Percentiles rank a stretch among this genome's conserved stretches.
Conservation (phyloP, 805 yeast genomes). For the Candida patagonica region DNA sequence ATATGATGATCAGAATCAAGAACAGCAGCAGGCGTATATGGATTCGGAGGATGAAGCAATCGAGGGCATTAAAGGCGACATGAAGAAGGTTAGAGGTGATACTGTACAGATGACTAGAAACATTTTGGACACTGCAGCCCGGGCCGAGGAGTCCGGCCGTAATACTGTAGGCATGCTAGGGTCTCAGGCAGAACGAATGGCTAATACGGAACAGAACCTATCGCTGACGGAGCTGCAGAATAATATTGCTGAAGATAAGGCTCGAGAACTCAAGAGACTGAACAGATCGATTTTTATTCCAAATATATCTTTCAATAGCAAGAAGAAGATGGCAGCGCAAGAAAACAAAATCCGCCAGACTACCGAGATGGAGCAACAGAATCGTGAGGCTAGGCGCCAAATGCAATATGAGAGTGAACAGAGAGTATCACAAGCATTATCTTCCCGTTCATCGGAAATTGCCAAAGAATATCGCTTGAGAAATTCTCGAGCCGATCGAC, state of each 20-base stretch:
- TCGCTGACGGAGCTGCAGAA: constrained; percentile 75
- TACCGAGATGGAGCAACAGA: constrained; percentile 50
- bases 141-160: constrained; percentile 63
- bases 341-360: constrained; percentile 61
- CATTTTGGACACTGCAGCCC: constrained; percentile 61
- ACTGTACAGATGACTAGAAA: constrained; percentile 79
- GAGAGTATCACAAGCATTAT: constrained; percentile 47
- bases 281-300: constrained; percentile 79
- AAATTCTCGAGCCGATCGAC: constrained; percentile 36
- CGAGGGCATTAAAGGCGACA: constrained; percentile 74
- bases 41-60: constrained; percentile 73
- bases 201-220: constrained; percentile 68
- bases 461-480: constrained; percentile 23
- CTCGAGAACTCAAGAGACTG: constrained; percentile 65
- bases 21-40: constrained; percentile 11
- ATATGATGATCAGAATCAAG: constrained; percentile 8
- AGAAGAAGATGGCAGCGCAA: constrained; percentile 59
- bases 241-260: constrained; percentile 72
- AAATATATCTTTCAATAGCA: constrained; percentile 68
- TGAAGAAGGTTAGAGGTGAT: constrained; percentile 76
- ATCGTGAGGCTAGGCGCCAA: constrained; percentile 51
- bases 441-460: constrained; percentile 18
- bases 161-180: constrained; percentile 90
- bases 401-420: constrained; percentile 57
- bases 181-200: constrained; percentile 80